Base-by-base conservation (phyloP, 352 stramenopile genomes). In the Phytophthora pseudosyringae region DNA sequence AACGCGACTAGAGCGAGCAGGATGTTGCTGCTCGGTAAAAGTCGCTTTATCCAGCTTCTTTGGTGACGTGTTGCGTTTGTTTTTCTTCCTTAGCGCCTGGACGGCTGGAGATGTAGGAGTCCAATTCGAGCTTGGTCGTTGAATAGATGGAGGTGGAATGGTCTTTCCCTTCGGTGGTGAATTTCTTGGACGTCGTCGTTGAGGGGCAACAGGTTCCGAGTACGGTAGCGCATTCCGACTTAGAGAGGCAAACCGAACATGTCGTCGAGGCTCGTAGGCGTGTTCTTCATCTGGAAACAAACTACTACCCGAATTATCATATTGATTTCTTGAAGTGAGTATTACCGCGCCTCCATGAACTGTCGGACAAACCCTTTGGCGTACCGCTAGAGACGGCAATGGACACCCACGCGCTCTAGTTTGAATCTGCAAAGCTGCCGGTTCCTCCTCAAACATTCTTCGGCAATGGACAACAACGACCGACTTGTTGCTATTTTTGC, bases 231-330 rank as follows among this genome's bases (percentile, higher is more conserved):
- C 31, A 45, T 70, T 65, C 12, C 25, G 53, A 50, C 33, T 51
- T 12, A 70, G 46, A 12, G 54, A 2, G 16, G 62, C 54, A 21
- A 70, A 70, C 5, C 46, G 62, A 44, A 69, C 25, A 11, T 65
- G 54, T 28, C 61, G 33, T 35, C 54, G 46, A 55, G 53, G 54
- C 31, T 64, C 53, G n/a, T 50, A 58, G 6, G 53, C 43, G 25
- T 69, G 61, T 5, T 65, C 62, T 32, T 70, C 51, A 15, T 70
- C 62, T 21, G 54, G 62, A 35, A 70, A 70, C n/a, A 70, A 65
- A 31, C 10, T 41, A 21, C 21, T 21, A 21, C 21, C 21, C 21
- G 21, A 21, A 21, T 21, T 21, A 21, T 21, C 21, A 21, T 21
- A 21, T 21, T 21, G 21, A 21, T 21, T 21, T 21, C 21, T 21